Conservation (phyloP, 2,329 filamentous ascomycete species). For the Gnomoniopsis sp. region DNA sequence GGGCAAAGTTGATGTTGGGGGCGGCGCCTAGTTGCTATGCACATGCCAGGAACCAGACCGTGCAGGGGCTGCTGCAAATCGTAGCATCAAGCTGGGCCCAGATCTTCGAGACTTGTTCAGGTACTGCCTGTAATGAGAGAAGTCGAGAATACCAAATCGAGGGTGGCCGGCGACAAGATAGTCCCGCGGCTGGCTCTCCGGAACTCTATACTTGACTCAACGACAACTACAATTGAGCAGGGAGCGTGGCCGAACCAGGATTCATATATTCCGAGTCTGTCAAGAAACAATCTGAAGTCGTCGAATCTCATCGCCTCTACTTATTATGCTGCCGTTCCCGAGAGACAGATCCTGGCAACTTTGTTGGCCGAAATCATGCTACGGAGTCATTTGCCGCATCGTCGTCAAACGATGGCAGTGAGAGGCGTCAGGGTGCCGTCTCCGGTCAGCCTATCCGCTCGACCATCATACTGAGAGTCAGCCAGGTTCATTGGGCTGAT, state of each 20-base stretch:
- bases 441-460: background rate
- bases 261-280: no score
- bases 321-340: background rate
- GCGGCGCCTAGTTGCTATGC: background rate
- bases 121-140: constrained; percentile 12
- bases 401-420: constrained; percentile 10
- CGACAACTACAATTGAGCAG: no score
- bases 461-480: no score
- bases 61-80: constrained; percentile 7
- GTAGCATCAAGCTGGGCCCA: background rate
- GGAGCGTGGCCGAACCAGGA: no score
- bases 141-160: constrained; percentile 4
- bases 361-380: constrained; percentile 7
- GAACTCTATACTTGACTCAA: constrained; percentile 11
- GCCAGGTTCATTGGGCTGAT: no score
- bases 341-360: background rate
- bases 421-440: constrained; percentile 1
- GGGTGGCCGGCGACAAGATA: background rate
- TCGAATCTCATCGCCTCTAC: background rate
- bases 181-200: constrained; percentile 9
- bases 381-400: constrained; percentile 12
- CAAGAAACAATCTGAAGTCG: no score
- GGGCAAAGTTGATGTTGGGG: no score
- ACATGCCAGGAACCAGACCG: constrained; percentile 10
- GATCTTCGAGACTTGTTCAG: constrained; percentile 4